Evolutionary conservation across 2,329 filamentous ascomycete species (phyloP), one percentile per base, ranked within the genome.

Genomic region (Aspergillus phoenicis): DNA sequence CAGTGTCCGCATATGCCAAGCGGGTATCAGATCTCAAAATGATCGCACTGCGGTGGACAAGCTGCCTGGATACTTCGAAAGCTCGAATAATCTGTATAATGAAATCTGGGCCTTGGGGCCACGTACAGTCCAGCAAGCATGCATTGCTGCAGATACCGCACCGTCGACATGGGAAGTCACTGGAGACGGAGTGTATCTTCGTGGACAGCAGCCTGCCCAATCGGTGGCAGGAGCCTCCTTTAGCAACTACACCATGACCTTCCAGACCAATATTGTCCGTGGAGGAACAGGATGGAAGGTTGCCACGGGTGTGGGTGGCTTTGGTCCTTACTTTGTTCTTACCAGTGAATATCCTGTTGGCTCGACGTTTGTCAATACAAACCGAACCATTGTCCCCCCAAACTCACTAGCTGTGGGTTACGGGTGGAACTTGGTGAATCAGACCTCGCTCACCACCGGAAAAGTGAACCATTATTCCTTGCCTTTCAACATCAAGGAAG

Each of bases 211-310:
- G 10, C 60, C 64, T 11, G 64, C 64, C 15, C 57, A 57, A 8
- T 66, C 64, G 2, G 62, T 60, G 10, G 22, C 28, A 8, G 64
- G 62, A n/a, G 43, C 49, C 11, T 43, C 30, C 11, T 64, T 53
- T 47, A 33, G 41, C 2, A 66, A 66, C 11, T 66, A 66, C 30
- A 66, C 62, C 11, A 43, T 66, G 55, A 43, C 54, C 7, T 66
- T 66, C 30, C 38, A 43, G n/a, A 62, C 64, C 1, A 64, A 66
- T 28, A 62, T 66, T 20, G 38, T 58, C 11, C 56, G 57, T 3
- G 62, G 64, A 15, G 64, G 64, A 5, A 66, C 62, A 2, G 64
- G 64, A 1, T 66, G 64, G 64, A 54, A 61, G 41, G 58, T 64
- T n/a, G 64, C 62, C 8, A 47, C 54, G 10, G 64, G 62, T 7